phyloP scores from a whole-genome alignment of 1,284 basidiomycete species.

The Microbotryomycetes sp. region DNA sequence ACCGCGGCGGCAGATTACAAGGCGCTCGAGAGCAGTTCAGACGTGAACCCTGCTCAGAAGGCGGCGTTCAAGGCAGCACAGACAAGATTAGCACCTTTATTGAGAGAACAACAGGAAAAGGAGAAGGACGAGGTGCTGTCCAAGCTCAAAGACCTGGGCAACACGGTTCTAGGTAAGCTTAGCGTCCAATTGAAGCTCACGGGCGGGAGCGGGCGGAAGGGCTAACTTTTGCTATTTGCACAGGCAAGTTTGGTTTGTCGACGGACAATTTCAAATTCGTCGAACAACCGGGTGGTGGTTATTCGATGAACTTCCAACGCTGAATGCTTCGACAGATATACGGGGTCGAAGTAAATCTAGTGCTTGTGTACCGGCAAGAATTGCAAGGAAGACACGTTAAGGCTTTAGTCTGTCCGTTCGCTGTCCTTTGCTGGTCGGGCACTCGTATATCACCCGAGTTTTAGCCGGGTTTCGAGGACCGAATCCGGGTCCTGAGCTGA shows the following conservation, averaged over 20 bases:
- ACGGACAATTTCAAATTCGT: slow-evolving; percentile 72
- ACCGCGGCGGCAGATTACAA: slow-evolving; percentile 67
- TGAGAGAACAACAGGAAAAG: slow-evolving; percentile 67
- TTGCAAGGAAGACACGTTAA: too few species aligned
- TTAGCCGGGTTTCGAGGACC: too few species aligned
- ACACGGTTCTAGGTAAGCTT: slow-evolving; percentile 73
- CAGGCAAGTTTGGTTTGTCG: slow-evolving; percentile 44
- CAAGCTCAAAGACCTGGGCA: slow-evolving; percentile 88
- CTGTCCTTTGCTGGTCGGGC: too few species aligned
- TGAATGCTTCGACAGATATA: too few species aligned
- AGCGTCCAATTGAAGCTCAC: slow-evolving; percentile 41
- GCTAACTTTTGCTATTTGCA: slow-evolving; percentile 77
- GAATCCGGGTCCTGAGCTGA: too few species aligned
- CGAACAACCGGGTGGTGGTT: slow-evolving; percentile 69
- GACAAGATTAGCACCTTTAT: slow-evolving; percentile 54
- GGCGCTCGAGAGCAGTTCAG: slow-evolving; percentile 56
- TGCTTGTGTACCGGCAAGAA: too few species aligned
- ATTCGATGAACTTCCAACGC: slow-evolving; percentile 74
- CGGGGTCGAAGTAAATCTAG: too few species aligned
- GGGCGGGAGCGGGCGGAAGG: background rate
- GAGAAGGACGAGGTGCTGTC: slow-evolving; percentile 89
- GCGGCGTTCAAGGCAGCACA: slow-evolving; percentile 51
- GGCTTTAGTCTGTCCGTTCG: too few species aligned
- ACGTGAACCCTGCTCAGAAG: slow-evolving; percentile 51
- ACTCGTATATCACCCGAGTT: too few species aligned